Conservation (phyloP, 2,329 filamentous ascomycete species). For the Paraphaeosphaeria minitans region DNA sequence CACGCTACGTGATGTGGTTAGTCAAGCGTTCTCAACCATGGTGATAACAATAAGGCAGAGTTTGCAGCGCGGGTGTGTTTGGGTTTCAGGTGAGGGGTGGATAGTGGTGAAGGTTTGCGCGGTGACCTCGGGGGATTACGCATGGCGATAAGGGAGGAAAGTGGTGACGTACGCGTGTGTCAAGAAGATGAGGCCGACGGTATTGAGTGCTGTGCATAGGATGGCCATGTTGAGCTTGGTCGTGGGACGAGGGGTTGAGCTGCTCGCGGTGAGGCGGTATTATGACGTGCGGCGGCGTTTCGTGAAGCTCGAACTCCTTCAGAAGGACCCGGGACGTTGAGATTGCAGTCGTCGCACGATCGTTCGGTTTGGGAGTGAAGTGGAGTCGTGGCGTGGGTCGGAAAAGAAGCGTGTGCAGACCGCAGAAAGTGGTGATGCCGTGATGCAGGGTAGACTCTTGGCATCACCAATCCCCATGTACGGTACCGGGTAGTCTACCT, state of each 20-base stretch:
- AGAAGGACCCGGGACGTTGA: background rate
- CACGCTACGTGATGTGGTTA: constrained; percentile 64
- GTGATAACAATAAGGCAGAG: constrained; percentile 13
- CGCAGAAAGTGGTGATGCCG: background rate
- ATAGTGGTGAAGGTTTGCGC: background rate
- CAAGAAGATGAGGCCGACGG: constrained; percentile 77
- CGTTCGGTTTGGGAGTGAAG: background rate
- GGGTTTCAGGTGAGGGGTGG: constrained; percentile 10
- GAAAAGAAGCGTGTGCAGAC: background rate
- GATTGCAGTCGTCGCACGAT: background rate
- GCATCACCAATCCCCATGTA: background rate
- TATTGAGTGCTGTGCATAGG: constrained; percentile 71
- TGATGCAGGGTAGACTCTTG: constrained; percentile 2
- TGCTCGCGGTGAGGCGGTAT: background rate
- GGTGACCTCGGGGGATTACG: constrained; percentile 11
- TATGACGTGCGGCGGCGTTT: background rate
- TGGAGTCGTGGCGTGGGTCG: background rate
- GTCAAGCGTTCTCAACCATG: constrained; percentile 4
- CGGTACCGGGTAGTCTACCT: no score
- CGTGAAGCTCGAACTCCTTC: background rate
- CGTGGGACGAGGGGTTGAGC: background rate
- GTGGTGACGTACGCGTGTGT: constrained; percentile 76
- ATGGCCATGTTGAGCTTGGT: constrained; percentile 64
- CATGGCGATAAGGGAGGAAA: constrained; percentile 12
- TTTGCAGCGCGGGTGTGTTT: constrained; percentile 7